Conservation (phyloP, 495 filamentous ascomycete genomes). For the Arthonia radiata region DNA sequence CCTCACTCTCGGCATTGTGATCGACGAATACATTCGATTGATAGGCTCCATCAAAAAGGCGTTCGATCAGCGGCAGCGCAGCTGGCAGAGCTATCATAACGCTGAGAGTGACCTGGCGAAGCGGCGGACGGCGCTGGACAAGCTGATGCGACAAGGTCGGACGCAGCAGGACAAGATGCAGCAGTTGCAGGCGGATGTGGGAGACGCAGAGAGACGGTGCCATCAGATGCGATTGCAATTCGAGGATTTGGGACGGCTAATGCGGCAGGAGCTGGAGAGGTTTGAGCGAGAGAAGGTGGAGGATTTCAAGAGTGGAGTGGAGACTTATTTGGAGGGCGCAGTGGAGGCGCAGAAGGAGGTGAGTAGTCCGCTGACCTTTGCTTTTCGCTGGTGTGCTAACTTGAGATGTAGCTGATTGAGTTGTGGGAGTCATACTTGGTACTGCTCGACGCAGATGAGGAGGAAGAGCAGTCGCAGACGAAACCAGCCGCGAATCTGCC, state of each 20-base stretch:
- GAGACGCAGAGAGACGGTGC: constrained; percentile 79
- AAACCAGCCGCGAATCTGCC: no score
- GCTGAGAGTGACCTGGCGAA: constrained; percentile 78
- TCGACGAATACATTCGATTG: constrained; percentile 92
- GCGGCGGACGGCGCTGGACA: constrained; percentile 64
- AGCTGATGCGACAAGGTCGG: constrained; percentile 75
- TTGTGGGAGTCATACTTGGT: constrained; percentile 95
- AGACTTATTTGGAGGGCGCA: constrained; percentile 87
- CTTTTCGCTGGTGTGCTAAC: constrained; percentile 1
- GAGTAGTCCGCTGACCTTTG: constrained; percentile 8
- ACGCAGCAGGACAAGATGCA: constrained; percentile 85
- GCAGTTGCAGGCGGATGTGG: constrained; percentile 75
- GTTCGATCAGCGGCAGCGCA: constrained; percentile 79
- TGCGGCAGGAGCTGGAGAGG: constrained; percentile 71
- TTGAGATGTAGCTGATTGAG: constrained; percentile 57
- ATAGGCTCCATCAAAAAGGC: constrained; percentile 84
- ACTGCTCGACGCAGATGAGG: constrained; percentile 82
- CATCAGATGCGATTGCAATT: constrained; percentile 75
- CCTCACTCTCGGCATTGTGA: constrained; percentile 83
- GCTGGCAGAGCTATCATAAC: constrained; percentile 74
- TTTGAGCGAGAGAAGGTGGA: constrained; percentile 97
- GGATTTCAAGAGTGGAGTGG: constrained; percentile 93
- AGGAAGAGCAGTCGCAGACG: no score
- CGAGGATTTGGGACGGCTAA: constrained; percentile 89
- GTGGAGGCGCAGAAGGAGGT: constrained; percentile 99